Base-by-base conservation (phyloP, 2,329 filamentous ascomycete genomes). In the Aspergillus tubingensis region DNA sequence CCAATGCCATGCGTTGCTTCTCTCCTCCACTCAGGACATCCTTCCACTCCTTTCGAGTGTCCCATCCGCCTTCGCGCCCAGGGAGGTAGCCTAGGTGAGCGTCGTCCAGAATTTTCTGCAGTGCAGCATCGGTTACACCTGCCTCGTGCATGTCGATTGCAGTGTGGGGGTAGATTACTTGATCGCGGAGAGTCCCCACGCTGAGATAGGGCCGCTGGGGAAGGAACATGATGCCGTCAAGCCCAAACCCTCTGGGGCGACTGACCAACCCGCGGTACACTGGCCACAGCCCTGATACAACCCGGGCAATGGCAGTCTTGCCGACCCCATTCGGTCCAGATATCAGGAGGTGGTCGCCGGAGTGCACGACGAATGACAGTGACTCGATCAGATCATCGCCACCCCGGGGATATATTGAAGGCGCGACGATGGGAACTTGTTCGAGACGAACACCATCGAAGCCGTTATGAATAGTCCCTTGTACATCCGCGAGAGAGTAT, bases 191-290 rank as follows among this genome's bases (percentile, higher is more conserved):
- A 1, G 95, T 98, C 38, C 95, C 95, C 21, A 94, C 90, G 74
- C 89, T 94, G 36, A 98, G 85, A 71, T 98, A 98, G 0, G 94
- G 92, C 15, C 94, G 85, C 75, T 99, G 95, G 0, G 95, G 95
- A 10, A 99, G 84, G 79, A 99, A 98, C 93, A 99, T 98, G 79
- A 99, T 96, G 61, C 95, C 95, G 66, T 98, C 94, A 63, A 89
- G 84, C 41, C 92, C 92, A 44, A 86, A 85, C 41, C 81, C 84
- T 71, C 95, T 91, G 2, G 95, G 94, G 1, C 93, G 87, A 60
- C 91, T 96, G 17, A 97, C 91, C 2, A 99, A 83, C 2, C 95
- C 95, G 48, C 95, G 90, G 74, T 98, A 99, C 0, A 96, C 90
- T 0, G 95, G 96, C 95, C 96, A 99, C 8, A 99, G 82, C 0